Evolutionary conservation across 352 stramenopile genomes (phyloP).

Genomic region (Elongisporangium senticosum): DNA sequence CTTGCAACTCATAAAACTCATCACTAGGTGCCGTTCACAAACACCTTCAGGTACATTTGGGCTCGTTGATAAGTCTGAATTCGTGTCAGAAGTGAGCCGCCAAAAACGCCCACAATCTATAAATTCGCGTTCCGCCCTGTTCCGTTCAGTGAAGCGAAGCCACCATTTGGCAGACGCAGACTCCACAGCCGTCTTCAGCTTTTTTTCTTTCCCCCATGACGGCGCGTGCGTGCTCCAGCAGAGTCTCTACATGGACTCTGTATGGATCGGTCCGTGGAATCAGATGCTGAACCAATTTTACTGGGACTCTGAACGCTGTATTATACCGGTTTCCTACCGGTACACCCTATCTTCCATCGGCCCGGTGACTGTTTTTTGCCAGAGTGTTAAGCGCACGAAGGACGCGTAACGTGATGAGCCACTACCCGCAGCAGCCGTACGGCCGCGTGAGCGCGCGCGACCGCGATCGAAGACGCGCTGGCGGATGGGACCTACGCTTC

Average conservation of each 20-base stretch:
- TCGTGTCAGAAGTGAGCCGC: too few species aligned
- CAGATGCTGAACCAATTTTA: neutral
- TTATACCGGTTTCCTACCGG: neutral
- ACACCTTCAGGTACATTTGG: too few species aligned
- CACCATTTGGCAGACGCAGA: neutral
- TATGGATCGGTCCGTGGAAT: neutral
- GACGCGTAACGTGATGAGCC: neutral
- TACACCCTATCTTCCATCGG: neutral
- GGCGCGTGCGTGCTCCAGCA: neutral
- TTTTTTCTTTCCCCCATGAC: neutral
- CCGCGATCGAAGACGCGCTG: conserved; percentile 25
- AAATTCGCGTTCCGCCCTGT: too few species aligned
- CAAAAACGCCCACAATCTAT: too few species aligned
- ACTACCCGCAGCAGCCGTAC: conserved; percentile 27
- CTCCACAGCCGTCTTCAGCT: neutral
- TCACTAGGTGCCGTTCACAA: too few species aligned
- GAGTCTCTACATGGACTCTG: neutral
- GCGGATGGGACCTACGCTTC: conserved; percentile 47
- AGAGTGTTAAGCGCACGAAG: neutral
- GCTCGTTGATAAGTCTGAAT: too few species aligned
- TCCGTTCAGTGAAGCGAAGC: neutral
- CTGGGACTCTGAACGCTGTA: neutral
- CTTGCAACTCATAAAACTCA: too few species aligned
- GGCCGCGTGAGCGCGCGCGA: conserved; percentile 53
- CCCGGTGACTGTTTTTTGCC: neutral